A percentile compares a stretch with the other conserved stretches of the same genome.
phyloP scores from a whole-genome alignment of 139 green algal genomes.

The Tetraselmis chui region DNA sequence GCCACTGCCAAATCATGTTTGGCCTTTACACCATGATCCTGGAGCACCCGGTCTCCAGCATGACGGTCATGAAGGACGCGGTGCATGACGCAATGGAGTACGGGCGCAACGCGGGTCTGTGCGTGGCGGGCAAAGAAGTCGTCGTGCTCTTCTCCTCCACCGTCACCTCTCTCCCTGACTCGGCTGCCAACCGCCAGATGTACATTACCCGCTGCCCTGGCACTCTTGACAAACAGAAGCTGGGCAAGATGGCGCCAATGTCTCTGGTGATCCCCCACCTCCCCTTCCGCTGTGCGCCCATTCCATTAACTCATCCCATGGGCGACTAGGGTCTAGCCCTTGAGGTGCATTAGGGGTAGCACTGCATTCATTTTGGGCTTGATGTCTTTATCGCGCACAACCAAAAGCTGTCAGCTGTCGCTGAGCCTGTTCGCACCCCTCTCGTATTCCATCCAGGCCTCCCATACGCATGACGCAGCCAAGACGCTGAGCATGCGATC shows the following conservation, averaged over 20 bases:
- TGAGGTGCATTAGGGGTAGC: no score
- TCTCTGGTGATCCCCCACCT: neutral
- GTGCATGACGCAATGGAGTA: slow-evolving; percentile 30
- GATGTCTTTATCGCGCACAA: no score
- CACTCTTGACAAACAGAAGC: neutral
- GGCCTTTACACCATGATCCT: slow-evolving; percentile 36
- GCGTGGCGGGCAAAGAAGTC: slow-evolving; percentile 47
- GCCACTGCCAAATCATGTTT: slow-evolving; percentile 31
- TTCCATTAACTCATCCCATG: neutral
- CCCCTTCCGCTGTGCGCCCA: neutral
- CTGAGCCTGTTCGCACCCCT: no score
- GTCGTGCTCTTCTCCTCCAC: slow-evolving; percentile 39
- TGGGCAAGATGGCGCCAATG: neutral
- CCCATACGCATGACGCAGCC: neutral
- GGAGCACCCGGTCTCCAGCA: slow-evolving; percentile 22
- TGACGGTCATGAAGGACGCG: slow-evolving; percentile 13
- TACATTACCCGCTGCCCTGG: neutral
- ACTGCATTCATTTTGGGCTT: no score
- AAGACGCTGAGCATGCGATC: slow-evolving; percentile 10
- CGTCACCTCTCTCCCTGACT: slow-evolving; percentile 12
- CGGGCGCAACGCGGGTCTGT: slow-evolving; percentile 36
- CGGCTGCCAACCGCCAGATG: neutral
- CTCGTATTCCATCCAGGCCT: no score
- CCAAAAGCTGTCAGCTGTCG: no score
- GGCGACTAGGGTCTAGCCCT: neutral